A percentile compares a stretch with the other conserved stretches of the same genome.
Conservation (phyloP, 805 yeast genomes). For the Wickerhamiella lipophila region DNA sequence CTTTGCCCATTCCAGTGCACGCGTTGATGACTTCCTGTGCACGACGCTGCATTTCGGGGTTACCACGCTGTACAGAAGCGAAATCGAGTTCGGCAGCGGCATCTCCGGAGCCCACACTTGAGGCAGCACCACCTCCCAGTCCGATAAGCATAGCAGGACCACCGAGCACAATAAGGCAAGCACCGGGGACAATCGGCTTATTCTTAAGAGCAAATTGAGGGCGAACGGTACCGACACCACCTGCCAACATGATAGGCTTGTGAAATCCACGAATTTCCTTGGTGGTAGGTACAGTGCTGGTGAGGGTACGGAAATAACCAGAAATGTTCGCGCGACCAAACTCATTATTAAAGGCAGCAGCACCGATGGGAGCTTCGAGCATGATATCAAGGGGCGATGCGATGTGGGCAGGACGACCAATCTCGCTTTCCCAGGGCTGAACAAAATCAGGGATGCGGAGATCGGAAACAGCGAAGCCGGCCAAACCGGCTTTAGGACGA, state of each 20-base stretch:
- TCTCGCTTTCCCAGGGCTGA: constrained; percentile 91
- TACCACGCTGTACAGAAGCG: constrained; percentile 98
- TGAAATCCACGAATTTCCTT: constrained; percentile 90
- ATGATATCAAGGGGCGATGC: constrained; percentile 87
- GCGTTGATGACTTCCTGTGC: constrained; percentile 96
- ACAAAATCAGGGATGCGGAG: constrained; percentile 67
- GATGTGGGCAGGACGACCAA: constrained; percentile 87
- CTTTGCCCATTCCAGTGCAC: constrained; percentile 68
- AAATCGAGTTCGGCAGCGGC: constrained; percentile 93
- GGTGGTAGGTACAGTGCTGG: constrained; percentile 61
- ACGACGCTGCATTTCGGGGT: constrained; percentile 98
- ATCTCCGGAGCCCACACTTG: constrained; percentile 79
- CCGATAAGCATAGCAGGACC: constrained; percentile 98
- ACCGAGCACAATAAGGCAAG: constrained; percentile 84
- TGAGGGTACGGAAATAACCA: constrained; percentile 92
- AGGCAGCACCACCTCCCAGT: constrained; percentile 99
- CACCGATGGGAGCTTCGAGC: constrained; percentile 95
- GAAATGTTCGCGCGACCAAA: constrained; percentile 96
- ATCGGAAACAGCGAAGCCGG: constrained; percentile 89
- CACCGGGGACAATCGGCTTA: constrained; percentile 79
- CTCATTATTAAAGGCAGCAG: constrained; percentile 97
- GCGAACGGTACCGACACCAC: constrained; percentile 95
- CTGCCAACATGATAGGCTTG: constrained; percentile 98
- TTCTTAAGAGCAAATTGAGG: constrained; percentile 86
- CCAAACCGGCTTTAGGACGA: constrained; percentile 87